These are phyloP conservation scores for Peltaster fructicola DNA, from an alignment of 2,329 filamentous ascomycete genomes.

Conservation along the genomic window DNA sequence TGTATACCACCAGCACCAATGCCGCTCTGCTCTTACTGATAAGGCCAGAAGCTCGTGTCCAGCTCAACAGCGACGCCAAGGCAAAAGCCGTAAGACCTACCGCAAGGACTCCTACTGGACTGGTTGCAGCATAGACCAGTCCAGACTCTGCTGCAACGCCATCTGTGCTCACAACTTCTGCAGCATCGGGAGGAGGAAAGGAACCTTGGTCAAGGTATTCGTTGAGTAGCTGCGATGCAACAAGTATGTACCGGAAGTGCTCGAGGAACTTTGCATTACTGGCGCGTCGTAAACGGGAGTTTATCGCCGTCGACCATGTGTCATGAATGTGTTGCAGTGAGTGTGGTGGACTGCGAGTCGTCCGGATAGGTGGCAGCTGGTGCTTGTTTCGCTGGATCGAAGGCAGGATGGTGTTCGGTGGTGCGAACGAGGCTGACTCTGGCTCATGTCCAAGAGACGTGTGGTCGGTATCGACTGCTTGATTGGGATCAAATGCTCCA, in stretches of 20 bases:
- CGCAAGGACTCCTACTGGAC: constrained; percentile 45
- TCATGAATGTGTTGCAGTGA: constrained; percentile 20
- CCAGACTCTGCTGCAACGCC: constrained; percentile 7
- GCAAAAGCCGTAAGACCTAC: constrained; percentile 46
- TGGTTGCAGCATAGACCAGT: constrained; percentile 28
- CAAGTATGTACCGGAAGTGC: constrained; percentile 81
- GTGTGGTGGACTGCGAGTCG: constrained; percentile 1
- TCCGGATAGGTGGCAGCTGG: constrained; percentile 7
- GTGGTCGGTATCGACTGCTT: constrained; percentile 9
- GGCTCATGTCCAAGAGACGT: too few relatives aligned
- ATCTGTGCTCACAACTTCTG: constrained; percentile 7
- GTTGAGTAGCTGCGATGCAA: constrained; percentile 75
- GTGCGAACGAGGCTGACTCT: too few relatives aligned
- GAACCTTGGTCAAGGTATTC: constrained; percentile 36
- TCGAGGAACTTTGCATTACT: constrained; percentile 79
- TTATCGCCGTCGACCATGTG: constrained; percentile 41
- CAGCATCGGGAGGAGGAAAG: constrained; percentile 16
- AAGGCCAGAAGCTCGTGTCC: constrained; percentile 39
- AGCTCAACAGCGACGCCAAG: constrained; percentile 51
- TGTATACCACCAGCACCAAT: constrained; percentile 32
- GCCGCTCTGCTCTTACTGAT: constrained; percentile 38
- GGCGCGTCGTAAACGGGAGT: constrained; percentile 52
- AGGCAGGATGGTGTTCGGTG: constrained; percentile 1
- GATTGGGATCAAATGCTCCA: too few relatives aligned
- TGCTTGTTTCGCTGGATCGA: constrained; percentile 8